Conservation (phyloP, 805 yeast species). For the Myxozyma mucilagina region DNA sequence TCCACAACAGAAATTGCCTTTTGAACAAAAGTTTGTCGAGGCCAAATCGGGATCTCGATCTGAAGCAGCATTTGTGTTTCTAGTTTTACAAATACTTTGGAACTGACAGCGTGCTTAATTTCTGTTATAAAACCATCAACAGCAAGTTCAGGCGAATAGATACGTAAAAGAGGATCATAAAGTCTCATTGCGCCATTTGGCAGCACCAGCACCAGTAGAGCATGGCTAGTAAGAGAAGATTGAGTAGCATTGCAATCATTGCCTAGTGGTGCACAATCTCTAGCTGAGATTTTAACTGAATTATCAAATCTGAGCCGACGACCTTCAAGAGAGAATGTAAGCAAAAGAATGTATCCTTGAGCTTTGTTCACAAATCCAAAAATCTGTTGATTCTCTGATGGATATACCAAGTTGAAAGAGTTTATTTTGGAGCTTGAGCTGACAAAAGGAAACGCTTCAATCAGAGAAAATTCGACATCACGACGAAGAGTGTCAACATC, state of each 20-base stretch:
- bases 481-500: slow-evolving; percentile 27
- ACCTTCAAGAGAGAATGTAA: slow-evolving; percentile 44
- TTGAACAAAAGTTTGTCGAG: slow-evolving; percentile 4
- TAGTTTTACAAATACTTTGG: slow-evolving; percentile 3
- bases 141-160: slow-evolving; percentile 42
- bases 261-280: slow-evolving; percentile 44
- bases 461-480: slow-evolving; percentile 35
- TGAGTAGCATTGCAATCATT: slow-evolving; percentile 35
- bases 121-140: background rate
- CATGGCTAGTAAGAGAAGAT: background rate
- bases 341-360: slow-evolving; percentile 45
- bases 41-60: slow-evolving; percentile 4
- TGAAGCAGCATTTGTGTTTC: background rate
- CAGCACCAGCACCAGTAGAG: slow-evolving; percentile 15
- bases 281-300: slow-evolving; percentile 39
- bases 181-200: slow-evolving; percentile 40
- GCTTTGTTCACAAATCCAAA: background rate
- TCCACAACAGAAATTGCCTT: slow-evolving; percentile 4
- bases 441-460: slow-evolving; percentile 22
- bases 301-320: slow-evolving; percentile 40
- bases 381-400: slow-evolving; percentile 39
- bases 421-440: background rate
- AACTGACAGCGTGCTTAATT: background rate
- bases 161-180: slow-evolving; percentile 59
- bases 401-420: slow-evolving; percentile 42